Evolutionary conservation across 345 rosid genomes (phyloP), one percentile per base, ranked within the genome.

Genomic region (Salix brachista): DNA sequence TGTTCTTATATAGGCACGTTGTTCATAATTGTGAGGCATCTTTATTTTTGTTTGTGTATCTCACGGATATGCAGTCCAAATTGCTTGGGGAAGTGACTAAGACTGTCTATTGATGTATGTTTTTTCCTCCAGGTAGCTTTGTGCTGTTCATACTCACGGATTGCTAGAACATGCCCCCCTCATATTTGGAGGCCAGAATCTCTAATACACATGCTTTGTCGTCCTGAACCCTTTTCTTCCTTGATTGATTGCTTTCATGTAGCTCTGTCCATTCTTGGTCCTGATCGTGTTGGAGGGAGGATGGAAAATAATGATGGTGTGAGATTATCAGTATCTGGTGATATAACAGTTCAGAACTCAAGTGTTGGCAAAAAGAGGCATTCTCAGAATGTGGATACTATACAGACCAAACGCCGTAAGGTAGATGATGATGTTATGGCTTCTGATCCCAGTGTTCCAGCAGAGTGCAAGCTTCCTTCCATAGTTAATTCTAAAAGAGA

Each of bases 171-270:
- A 72, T 93, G 94, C 71, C 97, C 97, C 46, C 91, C 94, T 75
- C 78, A 85, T 82, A 83, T 95, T 39, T 95, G 97, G 98, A 93
- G 79, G 82, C 94, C 94, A 54, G 88, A 90, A 78, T 88, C 79
- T 84, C 90, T 95, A 78, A 71, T 89, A 36, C 69, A 86, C 52
- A 66, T 86, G 79, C 89, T 95, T 78, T 85, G 85, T 81, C 77
- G 81, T 81, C 85, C 92, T 28, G 88, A 93, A 73, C 96, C 98
- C 75, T 93, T 91, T 81, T 75, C 82, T 74, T 79, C 81, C 61
- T 84, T 93, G 85, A 87, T 88, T 77, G 89, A 91, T 79, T 95
- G 99, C 88, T 82, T 93, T 78, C 86, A 81, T 84, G 90, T 83
- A 67, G 84, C 90, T 74, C 66, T 93, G 44, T 84, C 83, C 56